Evolutionary conservation across 257 asterid species (phyloP).

Genomic region (Nicotiana attenuata): DNA sequence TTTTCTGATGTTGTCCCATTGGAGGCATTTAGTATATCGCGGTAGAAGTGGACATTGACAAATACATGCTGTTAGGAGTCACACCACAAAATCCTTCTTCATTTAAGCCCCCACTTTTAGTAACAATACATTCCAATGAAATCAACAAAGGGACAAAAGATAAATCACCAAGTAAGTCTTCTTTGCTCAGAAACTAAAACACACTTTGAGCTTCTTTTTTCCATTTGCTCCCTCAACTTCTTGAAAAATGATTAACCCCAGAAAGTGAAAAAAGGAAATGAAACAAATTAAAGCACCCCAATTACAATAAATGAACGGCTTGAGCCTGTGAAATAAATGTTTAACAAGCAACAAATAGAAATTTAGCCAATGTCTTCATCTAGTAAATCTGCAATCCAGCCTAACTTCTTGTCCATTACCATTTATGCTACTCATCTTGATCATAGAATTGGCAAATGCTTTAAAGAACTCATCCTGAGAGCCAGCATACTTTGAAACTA

Average conservation of each 20-base stretch:
- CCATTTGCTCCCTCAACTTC: no score
- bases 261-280: background rate
- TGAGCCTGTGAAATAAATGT: background rate
- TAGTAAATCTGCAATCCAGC: constrained; percentile 45
- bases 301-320: background rate
- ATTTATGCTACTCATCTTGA: constrained; percentile 70
- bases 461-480: constrained; percentile 46
- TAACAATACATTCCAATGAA: background rate
- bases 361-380: background rate
- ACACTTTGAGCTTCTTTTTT: background rate
- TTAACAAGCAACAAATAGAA: background rate
- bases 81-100: background rate
- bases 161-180: no score
- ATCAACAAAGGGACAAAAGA: background rate
- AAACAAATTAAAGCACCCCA: background rate
- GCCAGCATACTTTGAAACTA: constrained; percentile 52
- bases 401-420: constrained; percentile 62
- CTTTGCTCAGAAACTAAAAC: background rate
- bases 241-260: background rate
- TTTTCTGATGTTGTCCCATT: no score
- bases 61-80: background rate
- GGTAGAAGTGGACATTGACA: no score
- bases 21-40: no score
- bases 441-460: constrained; percentile 68
- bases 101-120: background rate